These are phyloP conservation scores for Eudorina sp. DNA, from an alignment of 139 green algal genomes.

Conservation along the genomic window DNA sequence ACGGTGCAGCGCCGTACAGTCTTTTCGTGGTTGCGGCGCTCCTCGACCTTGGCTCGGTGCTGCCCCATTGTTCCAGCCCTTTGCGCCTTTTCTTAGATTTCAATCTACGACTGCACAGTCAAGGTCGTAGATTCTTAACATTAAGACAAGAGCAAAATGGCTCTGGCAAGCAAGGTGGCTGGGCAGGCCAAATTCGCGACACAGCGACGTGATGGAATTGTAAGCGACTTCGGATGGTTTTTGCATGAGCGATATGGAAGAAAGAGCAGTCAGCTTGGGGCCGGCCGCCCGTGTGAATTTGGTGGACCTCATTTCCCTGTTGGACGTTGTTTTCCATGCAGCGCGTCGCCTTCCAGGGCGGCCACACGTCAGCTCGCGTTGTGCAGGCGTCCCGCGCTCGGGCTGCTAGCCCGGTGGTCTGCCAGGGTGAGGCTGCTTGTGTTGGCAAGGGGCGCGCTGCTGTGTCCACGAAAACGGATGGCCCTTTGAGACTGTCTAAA, in stretches of 20 bases:
- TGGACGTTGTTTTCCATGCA: neutral
- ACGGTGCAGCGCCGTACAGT: neutral
- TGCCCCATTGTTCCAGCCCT: neutral
- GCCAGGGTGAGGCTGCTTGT: constrained; percentile 35
- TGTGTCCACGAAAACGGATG: no score
- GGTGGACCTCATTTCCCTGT: neutral
- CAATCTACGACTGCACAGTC: neutral
- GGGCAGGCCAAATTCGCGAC: constrained; percentile 16
- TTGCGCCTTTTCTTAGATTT: neutral
- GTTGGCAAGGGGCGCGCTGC: no score
- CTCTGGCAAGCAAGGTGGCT: constrained; percentile 18
- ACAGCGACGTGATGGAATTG: constrained; percentile 17
- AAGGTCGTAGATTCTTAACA: neutral
- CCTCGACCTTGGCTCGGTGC: neutral
- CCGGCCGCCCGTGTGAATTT: neutral
- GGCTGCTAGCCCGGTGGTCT: constrained; percentile 12
- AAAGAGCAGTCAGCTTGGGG: no score
- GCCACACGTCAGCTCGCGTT: neutral
- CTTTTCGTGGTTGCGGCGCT: constrained; percentile 27
- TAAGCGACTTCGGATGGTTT: no score
- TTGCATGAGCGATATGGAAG: no score
- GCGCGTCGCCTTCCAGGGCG: constrained; percentile 35
- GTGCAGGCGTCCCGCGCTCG: neutral
- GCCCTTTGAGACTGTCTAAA: no score
- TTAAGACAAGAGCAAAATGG: constrained; percentile 11